Conservation (phyloP, 2,329 filamentous ascomycete species). For the Orbilia blumenaviensis region DNA sequence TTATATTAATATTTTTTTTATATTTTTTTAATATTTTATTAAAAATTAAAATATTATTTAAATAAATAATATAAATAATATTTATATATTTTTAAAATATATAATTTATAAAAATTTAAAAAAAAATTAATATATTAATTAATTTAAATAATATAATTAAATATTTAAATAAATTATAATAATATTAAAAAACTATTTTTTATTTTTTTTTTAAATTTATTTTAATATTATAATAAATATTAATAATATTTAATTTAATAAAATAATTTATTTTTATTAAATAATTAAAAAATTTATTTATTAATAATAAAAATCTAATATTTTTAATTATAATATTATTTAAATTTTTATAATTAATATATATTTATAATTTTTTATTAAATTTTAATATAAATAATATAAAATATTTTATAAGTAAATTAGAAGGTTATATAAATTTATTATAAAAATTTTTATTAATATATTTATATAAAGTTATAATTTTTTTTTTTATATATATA, state of each 20-base stretch:
- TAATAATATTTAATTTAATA: neutral
- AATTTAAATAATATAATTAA: neutral
- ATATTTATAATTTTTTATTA: neutral
- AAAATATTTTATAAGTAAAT: neutral
- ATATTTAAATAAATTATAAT: neutral
- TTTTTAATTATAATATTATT: conserved; percentile 4
- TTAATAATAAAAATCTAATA: neutral
- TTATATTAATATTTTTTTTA: neutral
- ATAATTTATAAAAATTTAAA: neutral
- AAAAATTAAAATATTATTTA: neutral
- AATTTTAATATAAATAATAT: neutral
- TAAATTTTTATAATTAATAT: neutral
- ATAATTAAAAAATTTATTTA: neutral
- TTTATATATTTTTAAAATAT: neutral
- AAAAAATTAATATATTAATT: neutral
- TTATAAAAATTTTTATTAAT: neutral
- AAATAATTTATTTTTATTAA: neutral
- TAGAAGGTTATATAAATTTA: neutral
- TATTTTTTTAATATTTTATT: neutral
- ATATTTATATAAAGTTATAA: neutral
- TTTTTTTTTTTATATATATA: too few species aligned
- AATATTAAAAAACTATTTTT: neutral
- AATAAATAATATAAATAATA: neutral
- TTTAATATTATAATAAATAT: neutral
- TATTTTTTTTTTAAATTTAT: neutral